These are phyloP conservation scores for Colletotrichum lindemuthianum DNA, from an alignment of 2,329 filamentous ascomycete species.

Conservation along the genomic window DNA sequence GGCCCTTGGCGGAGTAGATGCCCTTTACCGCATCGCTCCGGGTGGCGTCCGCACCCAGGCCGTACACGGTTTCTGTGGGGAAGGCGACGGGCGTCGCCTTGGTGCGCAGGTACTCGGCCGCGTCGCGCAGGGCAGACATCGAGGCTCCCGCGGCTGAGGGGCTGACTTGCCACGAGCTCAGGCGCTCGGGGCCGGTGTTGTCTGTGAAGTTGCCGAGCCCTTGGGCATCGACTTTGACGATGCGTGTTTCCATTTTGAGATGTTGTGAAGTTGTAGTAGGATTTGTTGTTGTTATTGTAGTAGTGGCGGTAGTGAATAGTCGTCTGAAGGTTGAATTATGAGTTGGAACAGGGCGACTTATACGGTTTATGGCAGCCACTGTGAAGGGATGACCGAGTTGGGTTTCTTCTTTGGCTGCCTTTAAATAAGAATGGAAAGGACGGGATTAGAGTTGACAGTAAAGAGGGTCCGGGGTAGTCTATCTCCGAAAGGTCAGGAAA, in stretches of 20 bases:
- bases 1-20: conserved; percentile 92
- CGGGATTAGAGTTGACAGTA: conserved; percentile 6
- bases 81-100: conserved; percentile 87
- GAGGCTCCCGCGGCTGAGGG: conserved; percentile 42
- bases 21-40: conserved; percentile 83
- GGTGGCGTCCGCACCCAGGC: conserved; percentile 94
- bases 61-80: conserved; percentile 97
- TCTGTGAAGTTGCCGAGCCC: conserved; percentile 48
- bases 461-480: conserved; percentile 23
- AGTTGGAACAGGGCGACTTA: conserved; percentile 31
- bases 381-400: background rate
- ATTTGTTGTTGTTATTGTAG: background rate
- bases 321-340: background rate
- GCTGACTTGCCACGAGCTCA: conserved; percentile 56
- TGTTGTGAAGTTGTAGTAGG: background rate
- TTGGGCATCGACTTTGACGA: conserved; percentile 47
- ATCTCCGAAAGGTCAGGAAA: conserved; percentile 16
- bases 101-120: conserved; percentile 72
- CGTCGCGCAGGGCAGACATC: conserved; percentile 63
- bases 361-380: conserved; percentile 28
- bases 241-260: conserved; percentile 51
- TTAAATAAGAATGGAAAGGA: background rate
- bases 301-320: background rate
- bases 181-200: conserved; percentile 41
- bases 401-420: background rate